Percentiles rank a stretch among this genome's conserved stretches.
These are phyloP conservation scores for Arxiozyma telluris DNA, from an alignment of 1,139 yeast genomes.

Conservation along the genomic window DNA sequence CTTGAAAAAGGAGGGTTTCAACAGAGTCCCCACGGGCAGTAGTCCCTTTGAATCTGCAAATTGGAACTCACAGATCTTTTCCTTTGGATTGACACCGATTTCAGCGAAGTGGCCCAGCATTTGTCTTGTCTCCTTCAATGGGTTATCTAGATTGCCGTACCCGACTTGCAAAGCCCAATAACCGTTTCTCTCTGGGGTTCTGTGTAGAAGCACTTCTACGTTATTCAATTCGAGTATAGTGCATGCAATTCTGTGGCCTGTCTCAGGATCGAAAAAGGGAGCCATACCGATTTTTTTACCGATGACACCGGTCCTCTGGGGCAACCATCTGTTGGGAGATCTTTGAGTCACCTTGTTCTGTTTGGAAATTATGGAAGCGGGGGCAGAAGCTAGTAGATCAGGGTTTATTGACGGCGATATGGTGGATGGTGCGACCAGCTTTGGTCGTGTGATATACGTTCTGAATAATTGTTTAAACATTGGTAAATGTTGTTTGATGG, in stretches of 20 bases:
- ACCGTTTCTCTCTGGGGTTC: conserved; percentile 62
- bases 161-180: conserved; percentile 84
- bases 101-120: conserved; percentile 71
- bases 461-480: not conserved
- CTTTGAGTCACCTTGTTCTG: not conserved
- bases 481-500: not conserved
- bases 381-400: not conserved
- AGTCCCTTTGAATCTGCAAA: conserved; percentile 58
- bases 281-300: conserved; percentile 89
- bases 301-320: conserved; percentile 72
- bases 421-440: conserved; percentile 1
- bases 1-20: conserved; percentile 76
- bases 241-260: conserved; percentile 65
- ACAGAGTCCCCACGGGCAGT: conserved; percentile 66
- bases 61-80: conserved; percentile 65
- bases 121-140: conserved; percentile 53
- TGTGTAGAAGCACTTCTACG: conserved; percentile 73
- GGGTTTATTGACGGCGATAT: not conserved
- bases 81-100: conserved; percentile 81
- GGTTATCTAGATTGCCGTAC: conserved; percentile 54
- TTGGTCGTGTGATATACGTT: not conserved
- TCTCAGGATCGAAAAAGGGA: conserved; percentile 59
- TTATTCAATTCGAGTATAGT: conserved; percentile 84
- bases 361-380: not conserved
- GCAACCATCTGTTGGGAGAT: conserved; percentile 47